Conservation (phyloP, 176 grass and related monocot species). For the Carex myosuroides region DNA sequence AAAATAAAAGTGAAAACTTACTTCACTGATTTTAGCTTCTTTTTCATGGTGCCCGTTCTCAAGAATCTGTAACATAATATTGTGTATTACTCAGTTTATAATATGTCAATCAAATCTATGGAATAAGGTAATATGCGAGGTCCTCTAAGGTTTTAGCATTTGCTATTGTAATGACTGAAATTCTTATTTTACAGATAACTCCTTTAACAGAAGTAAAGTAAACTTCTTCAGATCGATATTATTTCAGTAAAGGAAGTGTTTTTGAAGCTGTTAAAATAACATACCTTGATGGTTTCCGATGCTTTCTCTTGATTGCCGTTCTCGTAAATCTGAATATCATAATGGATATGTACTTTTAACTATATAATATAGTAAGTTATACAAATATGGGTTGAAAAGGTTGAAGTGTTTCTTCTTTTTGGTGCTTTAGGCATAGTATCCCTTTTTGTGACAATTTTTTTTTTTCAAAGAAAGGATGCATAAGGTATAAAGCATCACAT, state of each 20-base stretch:
- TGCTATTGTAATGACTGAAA: neutral
- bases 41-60: conserved; percentile 45
- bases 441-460: neutral
- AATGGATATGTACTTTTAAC: neutral
- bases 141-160: neutral
- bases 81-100: conserved; percentile 18
- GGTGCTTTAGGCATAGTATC: neutral
- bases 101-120: neutral
- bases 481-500: neutral
- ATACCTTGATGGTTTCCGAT: neutral
- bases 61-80: conserved; percentile 30
- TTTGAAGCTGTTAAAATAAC: neutral
- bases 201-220: neutral
- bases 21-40: conserved; percentile 27
- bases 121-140: neutral
- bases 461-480: neutral
- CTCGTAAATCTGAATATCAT: conserved; percentile 19
- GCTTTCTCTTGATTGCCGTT: conserved; percentile 8
- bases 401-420: neutral
- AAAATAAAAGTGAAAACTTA: conserved; percentile 20
- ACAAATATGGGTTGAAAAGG: neutral
- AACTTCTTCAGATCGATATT: neutral
- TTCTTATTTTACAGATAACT: neutral
- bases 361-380: neutral
- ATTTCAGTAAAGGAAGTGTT: neutral